Base-by-base conservation (phyloP, 2,329 filamentous ascomycete genomes). In the Scedosporium aurantiacum region DNA sequence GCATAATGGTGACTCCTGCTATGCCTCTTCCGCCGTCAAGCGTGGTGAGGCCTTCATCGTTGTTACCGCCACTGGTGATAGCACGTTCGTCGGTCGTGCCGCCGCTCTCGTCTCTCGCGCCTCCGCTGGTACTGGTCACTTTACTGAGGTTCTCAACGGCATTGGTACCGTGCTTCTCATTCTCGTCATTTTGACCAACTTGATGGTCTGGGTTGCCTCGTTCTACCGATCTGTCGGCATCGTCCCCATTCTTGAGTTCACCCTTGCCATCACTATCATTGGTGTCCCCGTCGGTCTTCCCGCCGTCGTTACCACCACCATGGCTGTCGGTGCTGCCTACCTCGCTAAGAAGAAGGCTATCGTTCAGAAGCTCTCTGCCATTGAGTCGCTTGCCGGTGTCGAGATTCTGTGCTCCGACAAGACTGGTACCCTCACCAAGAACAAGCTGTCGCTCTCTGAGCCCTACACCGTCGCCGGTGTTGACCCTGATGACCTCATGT, bases 361-460 rank as follows among this genome's bases (percentile, higher is more conserved):
- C 67, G 91, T 96, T 66, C 91, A 95, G 79, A 95, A 93, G 80
- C 85, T 96, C 60, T 91, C 88, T 40, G 91, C 91, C 66, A 96
- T 96, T 65, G 91, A 96, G 80, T 95, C 91, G 27, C 82, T 96
- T 66, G 91, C 91, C 71, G 91, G 91, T 80, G 91, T 95, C 65
- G 89, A 96, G 77, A 94, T 96, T 74, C 88, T 96, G 62, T 95
- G 91, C 82, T 93, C 91, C 60, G 91, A 95, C 83, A 95, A 95
- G 84, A 95, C 91, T 32, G 91, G 91, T 78, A 96, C 91, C 63
- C 78, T 96, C 72, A 96, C 91, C 72, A 94, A 93, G 82, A 96
- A 96, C 82, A 95, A 94, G 81, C 84, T 96, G 23, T 93, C 90
- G 65, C 82, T 96, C 56, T 82, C 89, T 60, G 91, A 95, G 72